phyloP scores from a whole-genome alignment of 768 basidiomycete species.

The Xanthoconium purpureum region DNA sequence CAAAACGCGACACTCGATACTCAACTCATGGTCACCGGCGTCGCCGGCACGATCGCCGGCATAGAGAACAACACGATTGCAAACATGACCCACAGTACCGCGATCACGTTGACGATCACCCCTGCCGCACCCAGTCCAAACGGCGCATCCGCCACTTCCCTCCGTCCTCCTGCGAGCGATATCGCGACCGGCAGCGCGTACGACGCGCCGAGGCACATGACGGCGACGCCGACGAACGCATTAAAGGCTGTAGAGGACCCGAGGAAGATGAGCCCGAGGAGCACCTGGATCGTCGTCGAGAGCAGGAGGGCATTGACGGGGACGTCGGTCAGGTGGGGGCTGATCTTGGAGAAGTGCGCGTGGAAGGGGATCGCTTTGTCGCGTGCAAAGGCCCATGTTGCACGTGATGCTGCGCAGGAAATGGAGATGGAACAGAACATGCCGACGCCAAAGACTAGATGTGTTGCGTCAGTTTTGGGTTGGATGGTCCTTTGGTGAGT shows the following conservation, averaged over 20 bases:
- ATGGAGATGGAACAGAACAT: slow-evolving; percentile 67
- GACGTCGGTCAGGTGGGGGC: slow-evolving; percentile 40
- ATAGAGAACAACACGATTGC: slow-evolving; percentile 67
- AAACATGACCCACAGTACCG: slow-evolving; percentile 59
- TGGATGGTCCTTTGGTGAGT: no score
- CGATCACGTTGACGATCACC: slow-evolving; percentile 43
- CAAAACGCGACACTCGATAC: not conserved
- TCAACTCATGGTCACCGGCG: slow-evolving; percentile 45
- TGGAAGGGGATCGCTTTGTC: slow-evolving; percentile 63
- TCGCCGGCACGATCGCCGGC: slow-evolving; percentile 60
- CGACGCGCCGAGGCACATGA: slow-evolving; percentile 63
- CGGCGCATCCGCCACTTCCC: slow-evolving; percentile 46
- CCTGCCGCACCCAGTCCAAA: slow-evolving; percentile 50
- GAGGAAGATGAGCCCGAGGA: slow-evolving; percentile 62
- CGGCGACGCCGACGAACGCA: slow-evolving; percentile 63
- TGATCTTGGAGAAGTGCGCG: slow-evolving; percentile 45
- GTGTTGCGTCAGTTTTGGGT: not conserved
- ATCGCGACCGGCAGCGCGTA: slow-evolving; percentile 62
- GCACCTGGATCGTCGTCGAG: slow-evolving; percentile 53
- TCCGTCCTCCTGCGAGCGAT: slow-evolving; percentile 44
- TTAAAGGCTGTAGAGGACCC: slow-evolving; percentile 64
- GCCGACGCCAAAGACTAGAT: slow-evolving; percentile 49
- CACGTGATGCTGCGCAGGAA: slow-evolving; percentile 63
- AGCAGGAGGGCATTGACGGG: slow-evolving; percentile 61
- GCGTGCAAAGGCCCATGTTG: slow-evolving; percentile 70